Evolutionary conservation across 202 grass and related monocot genomes (phyloP), one percentile per base, ranked within the genome.

Genomic region (Setaria italica): DNA sequence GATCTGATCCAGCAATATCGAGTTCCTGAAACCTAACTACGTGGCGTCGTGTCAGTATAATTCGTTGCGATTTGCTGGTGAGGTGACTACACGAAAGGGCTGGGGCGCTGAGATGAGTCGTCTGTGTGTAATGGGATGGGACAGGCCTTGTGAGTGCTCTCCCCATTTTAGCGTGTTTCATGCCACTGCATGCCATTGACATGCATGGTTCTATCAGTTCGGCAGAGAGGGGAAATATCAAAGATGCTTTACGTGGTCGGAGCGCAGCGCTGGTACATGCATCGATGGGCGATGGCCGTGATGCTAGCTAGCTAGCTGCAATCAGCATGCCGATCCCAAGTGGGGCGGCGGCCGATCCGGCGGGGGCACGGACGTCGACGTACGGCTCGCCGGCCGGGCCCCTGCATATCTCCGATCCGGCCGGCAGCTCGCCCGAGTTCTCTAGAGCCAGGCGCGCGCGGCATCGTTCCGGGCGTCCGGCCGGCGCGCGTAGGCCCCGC

Each of bases 271-370:
- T 20, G 2, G 54, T 67, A 30, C 17, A 80, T 39, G 32, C 78
- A 6, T 69, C 48, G 50, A 81, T 15, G 62, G n/a, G 9, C 9
- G 56, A 8, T n/a, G 51, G 51, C 15, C 11, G 15, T 20, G 43
- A 8, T 50, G 42, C 43, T 78, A 62, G 34, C 20, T 32, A 33
- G 41, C 33, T 60, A 79, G 56, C 80, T 15, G 56, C 81, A 62
- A 48, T 9, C 7, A 37, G 29, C 11, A 3, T 47, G 55, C 42
- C 6, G 62, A 57, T 68, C 16, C 85, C 0, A 65, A 68, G 70
- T 87, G 85, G 85, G 78, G 85, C 85, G 70, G 62, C 71, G 54
- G 56, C 37, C 35, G n/a, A 20, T 7, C 50, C 37, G 20, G 53
- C 79, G 9, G 65, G 50, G 60, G 35, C 49, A 57, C 20, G 68